Conservation (phyloP, 2,329 filamentous ascomycete genomes). For the Ploettnerulaceae sp. region DNA sequence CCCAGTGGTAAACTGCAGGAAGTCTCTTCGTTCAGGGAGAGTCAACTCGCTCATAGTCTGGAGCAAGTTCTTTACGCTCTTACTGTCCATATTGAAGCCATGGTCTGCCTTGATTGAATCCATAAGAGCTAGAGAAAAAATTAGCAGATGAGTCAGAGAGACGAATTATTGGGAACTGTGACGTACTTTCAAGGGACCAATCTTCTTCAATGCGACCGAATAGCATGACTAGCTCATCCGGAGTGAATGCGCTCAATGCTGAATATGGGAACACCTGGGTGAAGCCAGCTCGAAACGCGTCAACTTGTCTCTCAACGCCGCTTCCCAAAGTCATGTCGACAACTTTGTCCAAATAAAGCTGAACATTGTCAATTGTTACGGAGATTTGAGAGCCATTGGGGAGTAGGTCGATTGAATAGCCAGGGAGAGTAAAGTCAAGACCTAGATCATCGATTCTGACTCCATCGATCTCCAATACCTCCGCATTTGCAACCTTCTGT, state of each 20-base stretch:
- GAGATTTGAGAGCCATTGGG: conserved; percentile 67
- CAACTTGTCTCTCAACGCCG: conserved; percentile 82
- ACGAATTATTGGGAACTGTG: not conserved
- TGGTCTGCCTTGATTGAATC: conserved; percentile 99
- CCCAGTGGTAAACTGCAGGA: conserved; percentile 95
- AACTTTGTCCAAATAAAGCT: conserved; percentile 79
- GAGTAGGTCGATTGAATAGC: conserved; percentile 81
- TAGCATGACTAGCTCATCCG: conserved; percentile 88
- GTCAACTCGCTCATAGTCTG: conserved; percentile 90
- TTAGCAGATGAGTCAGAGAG: conserved; percentile 15
- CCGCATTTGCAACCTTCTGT: conserved; percentile 66
- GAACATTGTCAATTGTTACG: conserved; percentile 90
- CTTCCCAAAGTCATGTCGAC: conserved; percentile 87
- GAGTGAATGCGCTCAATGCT: conserved; percentile 87
- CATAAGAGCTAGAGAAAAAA: conserved; percentile 67
- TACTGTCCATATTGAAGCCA: conserved; percentile 97
- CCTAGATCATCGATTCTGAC: conserved; percentile 80
- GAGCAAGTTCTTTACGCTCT: conserved; percentile 86
- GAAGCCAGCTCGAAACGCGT: conserved; percentile 87
- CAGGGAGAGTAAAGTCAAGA: conserved; percentile 91
- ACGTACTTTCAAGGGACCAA: conserved; percentile 94
- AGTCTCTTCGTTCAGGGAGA: conserved; percentile 73
- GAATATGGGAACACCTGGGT: conserved; percentile 95
- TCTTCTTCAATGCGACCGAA: conserved; percentile 93
- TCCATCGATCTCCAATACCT: conserved; percentile 68